Conservation (phyloP, 2,329 filamentous ascomycete species). For the Aspergillus aculeatinus region DNA sequence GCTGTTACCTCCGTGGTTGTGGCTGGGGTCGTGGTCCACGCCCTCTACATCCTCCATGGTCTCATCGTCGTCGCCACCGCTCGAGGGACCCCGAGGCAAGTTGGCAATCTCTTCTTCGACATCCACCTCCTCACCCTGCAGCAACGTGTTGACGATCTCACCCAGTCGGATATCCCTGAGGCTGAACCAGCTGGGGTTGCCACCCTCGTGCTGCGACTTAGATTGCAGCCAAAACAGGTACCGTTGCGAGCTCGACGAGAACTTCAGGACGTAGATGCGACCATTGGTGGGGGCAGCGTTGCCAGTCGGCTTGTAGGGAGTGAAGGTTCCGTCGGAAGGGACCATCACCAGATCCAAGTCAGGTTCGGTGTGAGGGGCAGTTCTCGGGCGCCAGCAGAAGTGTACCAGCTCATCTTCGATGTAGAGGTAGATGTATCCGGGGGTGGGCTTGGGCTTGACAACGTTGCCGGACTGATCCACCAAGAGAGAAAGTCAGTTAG, state of each 20-base stretch:
- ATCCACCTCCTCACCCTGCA: slow-evolving; percentile 87
- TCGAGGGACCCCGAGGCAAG: slow-evolving; percentile 51
- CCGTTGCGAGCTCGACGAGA: slow-evolving; percentile 84
- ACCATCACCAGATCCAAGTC: slow-evolving; percentile 93
- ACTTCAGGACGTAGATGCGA: slow-evolving; percentile 90
- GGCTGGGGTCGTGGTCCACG: slow-evolving; percentile 55
- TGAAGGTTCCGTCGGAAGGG: slow-evolving; percentile 81
- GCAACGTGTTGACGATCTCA: slow-evolving; percentile 76
- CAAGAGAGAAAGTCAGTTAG: not conserved
- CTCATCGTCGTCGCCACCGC: slow-evolving; percentile 65
- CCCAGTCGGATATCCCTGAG: slow-evolving; percentile 82
- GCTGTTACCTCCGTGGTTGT: slow-evolving; percentile 61
- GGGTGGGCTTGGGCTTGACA: slow-evolving; percentile 69
- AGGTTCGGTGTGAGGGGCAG: slow-evolving; percentile 66
- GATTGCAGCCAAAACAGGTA: slow-evolving; percentile 97
- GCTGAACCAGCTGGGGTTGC: slow-evolving; percentile 78
- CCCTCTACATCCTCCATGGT: slow-evolving; percentile 76
- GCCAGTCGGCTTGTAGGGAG: slow-evolving; percentile 68
- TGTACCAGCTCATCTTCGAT: slow-evolving; percentile 91
- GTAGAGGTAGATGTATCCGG: slow-evolving; percentile 90
- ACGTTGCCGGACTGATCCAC: slow-evolving; percentile 57
- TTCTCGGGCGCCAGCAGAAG: slow-evolving; percentile 93
- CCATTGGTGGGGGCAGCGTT: slow-evolving; percentile 72
- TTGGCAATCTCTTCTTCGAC: slow-evolving; percentile 70
- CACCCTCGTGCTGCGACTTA: slow-evolving; percentile 70